Conservation (phyloP, 805 yeast species). For the Candida hispaniensis region DNA sequence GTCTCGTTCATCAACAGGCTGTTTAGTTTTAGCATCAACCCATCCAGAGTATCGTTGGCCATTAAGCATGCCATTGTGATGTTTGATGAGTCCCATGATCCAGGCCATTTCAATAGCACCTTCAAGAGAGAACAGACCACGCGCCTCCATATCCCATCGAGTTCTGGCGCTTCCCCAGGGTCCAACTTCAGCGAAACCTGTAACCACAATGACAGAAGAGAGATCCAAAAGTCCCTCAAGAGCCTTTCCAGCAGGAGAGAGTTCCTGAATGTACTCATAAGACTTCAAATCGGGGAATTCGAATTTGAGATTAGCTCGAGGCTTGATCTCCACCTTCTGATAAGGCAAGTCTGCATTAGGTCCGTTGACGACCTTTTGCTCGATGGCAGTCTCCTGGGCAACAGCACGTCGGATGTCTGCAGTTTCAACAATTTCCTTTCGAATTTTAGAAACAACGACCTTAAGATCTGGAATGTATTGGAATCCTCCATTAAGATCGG, state of each 20-base stretch:
- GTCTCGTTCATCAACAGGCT: conserved; percentile 91
- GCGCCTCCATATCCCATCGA: conserved; percentile 98
- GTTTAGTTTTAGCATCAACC: conserved; percentile 89
- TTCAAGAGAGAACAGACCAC: conserved; percentile 89
- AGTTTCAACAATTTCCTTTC: conserved; percentile 61
- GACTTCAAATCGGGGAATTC: conserved; percentile 84
- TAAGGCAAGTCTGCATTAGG: conserved; percentile 79
- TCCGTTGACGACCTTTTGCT: conserved; percentile 77
- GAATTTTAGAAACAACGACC: conserved; percentile 69
- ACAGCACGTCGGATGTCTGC: conserved; percentile 94
- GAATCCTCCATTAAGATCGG: conserved; percentile 97
- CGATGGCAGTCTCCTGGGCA: conserved; percentile 83
- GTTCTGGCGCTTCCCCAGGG: conserved; percentile 99
- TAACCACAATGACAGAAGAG: conserved; percentile 85
- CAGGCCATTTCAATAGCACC: conserved; percentile 99
- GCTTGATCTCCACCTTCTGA: conserved; percentile 65
- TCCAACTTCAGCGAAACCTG: conserved; percentile 97
- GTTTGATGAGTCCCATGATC: conserved; percentile 97
- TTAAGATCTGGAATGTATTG: conserved; percentile 87
- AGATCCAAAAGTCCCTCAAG: conserved; percentile 86
- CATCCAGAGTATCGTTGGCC: conserved; percentile 85
- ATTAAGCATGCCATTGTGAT: conserved; percentile 83
- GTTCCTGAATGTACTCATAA: conserved; percentile 57
- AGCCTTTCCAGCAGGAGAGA: conserved; percentile 38
- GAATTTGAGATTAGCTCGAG: conserved; percentile 90